Evolutionary conservation across 345 rosid species (phyloP).

Genomic region (Euphorbia lathyris): DNA sequence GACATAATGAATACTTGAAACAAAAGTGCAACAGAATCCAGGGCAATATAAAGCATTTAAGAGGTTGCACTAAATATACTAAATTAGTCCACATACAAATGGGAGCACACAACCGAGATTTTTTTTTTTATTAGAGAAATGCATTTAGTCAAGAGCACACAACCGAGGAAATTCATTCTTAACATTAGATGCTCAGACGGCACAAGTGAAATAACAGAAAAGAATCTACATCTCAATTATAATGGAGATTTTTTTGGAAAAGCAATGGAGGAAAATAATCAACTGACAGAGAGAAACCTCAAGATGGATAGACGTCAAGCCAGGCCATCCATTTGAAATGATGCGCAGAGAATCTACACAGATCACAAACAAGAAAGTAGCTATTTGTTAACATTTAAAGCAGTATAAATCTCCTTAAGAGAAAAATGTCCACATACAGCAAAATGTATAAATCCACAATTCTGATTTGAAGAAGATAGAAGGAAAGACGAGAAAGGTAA

Average conservation of each 20-base stretch:
- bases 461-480: neutral
- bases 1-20: constrained; percentile 14
- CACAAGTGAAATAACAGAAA: too few relatives aligned
- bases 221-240: too few relatives aligned
- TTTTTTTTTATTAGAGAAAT: too few relatives aligned
- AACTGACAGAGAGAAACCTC: constrained; percentile 49
- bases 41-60: too few relatives aligned
- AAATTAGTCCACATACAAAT: too few relatives aligned
- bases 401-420: neutral
- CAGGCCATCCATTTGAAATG: constrained; percentile 75
- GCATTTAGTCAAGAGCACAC: too few relatives aligned
- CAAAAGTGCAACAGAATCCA: too few relatives aligned
- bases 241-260: too few relatives aligned
- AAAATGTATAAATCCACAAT: neutral
- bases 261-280: neutral
- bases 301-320: constrained; percentile 57
- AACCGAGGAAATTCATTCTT: too few relatives aligned
- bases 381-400: neutral
- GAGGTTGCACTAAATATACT: too few relatives aligned
- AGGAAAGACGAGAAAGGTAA: neutral
- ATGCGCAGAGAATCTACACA: constrained; percentile 52
- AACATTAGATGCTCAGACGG: too few relatives aligned
- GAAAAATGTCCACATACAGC: neutral
- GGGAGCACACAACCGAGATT: too few relatives aligned
- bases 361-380: constrained; percentile 9